A percentile compares a stretch with the other conserved stretches of the same genome.
Evolutionary conservation across 75 land plant genomes (phyloP).

Genomic region (Gnetum montanum): DNA sequence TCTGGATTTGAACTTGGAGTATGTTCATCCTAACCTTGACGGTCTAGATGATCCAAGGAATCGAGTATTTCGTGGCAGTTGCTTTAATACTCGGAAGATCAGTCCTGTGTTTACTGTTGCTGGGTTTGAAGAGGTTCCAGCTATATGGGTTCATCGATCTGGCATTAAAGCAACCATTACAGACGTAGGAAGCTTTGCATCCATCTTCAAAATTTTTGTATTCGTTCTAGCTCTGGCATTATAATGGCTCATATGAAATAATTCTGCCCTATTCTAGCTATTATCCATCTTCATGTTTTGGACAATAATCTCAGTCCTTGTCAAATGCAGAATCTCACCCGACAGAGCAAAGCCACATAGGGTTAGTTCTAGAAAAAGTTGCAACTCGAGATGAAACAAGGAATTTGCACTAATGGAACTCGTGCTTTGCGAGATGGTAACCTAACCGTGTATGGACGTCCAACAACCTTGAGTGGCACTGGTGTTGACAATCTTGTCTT

Average conservation of each 20-base stretch:
- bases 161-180: conserved; percentile 87
- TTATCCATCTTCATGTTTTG: too few relatives aligned
- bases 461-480: conserved; percentile 90
- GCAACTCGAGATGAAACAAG: conserved; percentile 95
- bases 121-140: conserved; percentile 87
- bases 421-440: conserved; percentile 80
- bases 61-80: conserved; percentile 72
- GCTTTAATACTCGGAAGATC: conserved; percentile 88
- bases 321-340: conserved; percentile 50
- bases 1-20: conserved; percentile 86
- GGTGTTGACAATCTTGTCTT: conserved; percentile 85
- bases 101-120: conserved; percentile 98
- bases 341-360: conserved; percentile 96
- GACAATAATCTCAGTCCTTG: not conserved
- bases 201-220: not conserved
- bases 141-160: conserved; percentile 88
- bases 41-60: conserved; percentile 65
- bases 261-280: not conserved
- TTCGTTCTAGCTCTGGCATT: not conserved
- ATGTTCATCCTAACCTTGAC: conserved; percentile 91
- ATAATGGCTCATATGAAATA: not conserved
- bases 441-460: conserved; percentile 82
- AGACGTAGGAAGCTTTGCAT: conserved; percentile 71
- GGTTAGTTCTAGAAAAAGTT: conserved; percentile 86
- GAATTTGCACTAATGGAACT: conserved; percentile 69